A percentile compares a stretch with the other conserved stretches of the same genome.
These are phyloP conservation scores for Tilletia horrida DNA, from an alignment of 1,284 basidiomycete genomes.

Conservation along the genomic window DNA sequence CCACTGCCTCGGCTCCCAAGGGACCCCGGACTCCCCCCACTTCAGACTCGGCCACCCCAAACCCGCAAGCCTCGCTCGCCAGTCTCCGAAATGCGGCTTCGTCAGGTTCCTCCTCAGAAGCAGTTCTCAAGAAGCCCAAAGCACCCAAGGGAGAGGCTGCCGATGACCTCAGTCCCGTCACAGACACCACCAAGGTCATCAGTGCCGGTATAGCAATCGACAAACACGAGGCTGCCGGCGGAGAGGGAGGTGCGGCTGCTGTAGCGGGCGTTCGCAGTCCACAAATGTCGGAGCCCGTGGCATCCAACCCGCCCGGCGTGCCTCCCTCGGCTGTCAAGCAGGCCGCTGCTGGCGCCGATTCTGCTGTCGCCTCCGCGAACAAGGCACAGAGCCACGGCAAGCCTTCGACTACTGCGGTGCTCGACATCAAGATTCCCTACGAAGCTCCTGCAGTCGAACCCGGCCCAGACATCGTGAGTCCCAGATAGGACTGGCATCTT, in stretches of 20 bases:
- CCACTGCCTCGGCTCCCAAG: conserved; percentile 28
- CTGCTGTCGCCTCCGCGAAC: no score
- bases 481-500: neutral
- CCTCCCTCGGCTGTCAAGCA: conserved; percentile 23
- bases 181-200: conserved; percentile 25
- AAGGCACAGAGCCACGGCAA: conserved; percentile 28
- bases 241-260: neutral
- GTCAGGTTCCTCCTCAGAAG: neutral
- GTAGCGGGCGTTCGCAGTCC: conserved; percentile 11
- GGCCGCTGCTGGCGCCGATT: no score
- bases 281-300: conserved; percentile 17
- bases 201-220: conserved; percentile 2
- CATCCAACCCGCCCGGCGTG: conserved; percentile 38
- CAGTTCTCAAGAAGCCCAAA: neutral
- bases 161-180: conserved; percentile 34
- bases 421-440: conserved; percentile 46
- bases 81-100: neutral
- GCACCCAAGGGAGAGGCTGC: conserved; percentile 27
- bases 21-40: conserved; percentile 13
- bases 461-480: conserved; percentile 30
- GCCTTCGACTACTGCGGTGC: conserved; percentile 11
- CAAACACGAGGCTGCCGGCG: conserved; percentile 9
- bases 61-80: neutral
- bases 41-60: conserved; percentile 1
- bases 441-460: conserved; percentile 27